A percentile compares a stretch with the other conserved stretches of the same genome.
Evolutionary conservation across 306 rosid genomes (phyloP).

Genomic region (Quercus aquifolioides): DNA sequence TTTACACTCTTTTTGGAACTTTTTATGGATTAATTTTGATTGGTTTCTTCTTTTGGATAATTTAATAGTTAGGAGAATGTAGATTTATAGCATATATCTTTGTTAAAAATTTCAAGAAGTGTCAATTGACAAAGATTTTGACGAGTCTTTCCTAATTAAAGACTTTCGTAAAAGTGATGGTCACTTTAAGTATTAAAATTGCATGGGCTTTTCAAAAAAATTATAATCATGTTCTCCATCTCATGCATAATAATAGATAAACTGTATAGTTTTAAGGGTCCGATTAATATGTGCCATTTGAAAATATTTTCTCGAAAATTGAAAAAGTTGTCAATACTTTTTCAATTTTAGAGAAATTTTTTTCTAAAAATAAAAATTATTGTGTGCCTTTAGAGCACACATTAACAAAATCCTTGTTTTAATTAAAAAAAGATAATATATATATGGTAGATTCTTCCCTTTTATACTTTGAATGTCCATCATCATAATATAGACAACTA

Average conservation of each 20-base stretch:
- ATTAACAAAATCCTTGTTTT: background rate
- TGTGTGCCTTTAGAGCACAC: too few species aligned
- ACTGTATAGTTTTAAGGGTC: background rate
- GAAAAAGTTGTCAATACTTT: too few species aligned
- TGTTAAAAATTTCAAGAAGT: too few species aligned
- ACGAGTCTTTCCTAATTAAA: background rate
- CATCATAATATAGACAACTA: background rate
- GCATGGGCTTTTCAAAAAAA: background rate
- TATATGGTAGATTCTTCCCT: background rate
- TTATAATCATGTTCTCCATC: background rate
- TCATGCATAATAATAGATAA: background rate
- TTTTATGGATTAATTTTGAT: background rate
- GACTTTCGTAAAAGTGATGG: background rate
- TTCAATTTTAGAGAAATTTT: too few species aligned
- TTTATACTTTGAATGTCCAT: conserved; percentile 8
- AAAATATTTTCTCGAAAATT: too few species aligned
- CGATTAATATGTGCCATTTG: too few species aligned
- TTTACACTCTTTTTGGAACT: background rate
- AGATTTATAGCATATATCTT: too few species aligned
- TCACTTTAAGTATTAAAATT: background rate
- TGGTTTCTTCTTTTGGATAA: background rate
- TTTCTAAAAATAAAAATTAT: too few species aligned
- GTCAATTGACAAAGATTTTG: too few species aligned
- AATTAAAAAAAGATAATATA: background rate
- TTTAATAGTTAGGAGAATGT: too few species aligned